Base-by-base conservation (phyloP, 164 flowering plant species). In the Vitis rotundifolia region DNA sequence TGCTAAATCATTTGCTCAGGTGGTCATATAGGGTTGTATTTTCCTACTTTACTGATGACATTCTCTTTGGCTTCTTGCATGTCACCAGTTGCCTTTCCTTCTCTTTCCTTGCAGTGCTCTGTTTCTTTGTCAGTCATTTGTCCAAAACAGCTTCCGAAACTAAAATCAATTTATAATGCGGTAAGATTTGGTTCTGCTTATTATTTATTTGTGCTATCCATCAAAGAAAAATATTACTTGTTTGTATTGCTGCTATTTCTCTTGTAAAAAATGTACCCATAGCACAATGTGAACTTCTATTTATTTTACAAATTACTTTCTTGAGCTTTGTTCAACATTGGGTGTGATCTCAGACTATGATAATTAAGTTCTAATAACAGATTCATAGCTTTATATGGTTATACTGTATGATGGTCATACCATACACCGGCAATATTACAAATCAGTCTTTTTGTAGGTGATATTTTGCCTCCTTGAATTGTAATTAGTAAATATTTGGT, bases 51-150 rank as follows among this genome's bases (percentile, higher is more conserved):
- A 37, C 61, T 44, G 29, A 5, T 60, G 31, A 15, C 14, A 51
- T 28, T 31, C 37, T 26, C 44, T n/a, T 22, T 68, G 15, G 58
- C 37, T 37, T 19, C 15, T 51, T 22, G 13, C 18, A 14, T 1
- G 49, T 59, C 18, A 49, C 53, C 44, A 29, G 61, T 63, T 12
- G 68, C 55, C 37, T 31, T 10, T 69, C 19, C 15, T 70, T 74
- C 74, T 79, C 59, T n/a, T 18, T 63, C 19, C 22, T 64, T 86
- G 85, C 97, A 95, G 99, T 82, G 85, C 75, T 82, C 77, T 49
- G 76, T 90, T 79, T 91, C 98, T 68, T 72, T 95, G 29, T 95
- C 99, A 15, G 92, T 95, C 71, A 87, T 95, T 53, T 92, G 93
- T 77, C 96, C 99, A 12, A 92, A 89, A 67, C 90, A 89, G 80